A percentile compares a stretch with the other conserved stretches of the same genome.
Conservation (phyloP, 345 rosid genomes). For the Salix caprea region DNA sequence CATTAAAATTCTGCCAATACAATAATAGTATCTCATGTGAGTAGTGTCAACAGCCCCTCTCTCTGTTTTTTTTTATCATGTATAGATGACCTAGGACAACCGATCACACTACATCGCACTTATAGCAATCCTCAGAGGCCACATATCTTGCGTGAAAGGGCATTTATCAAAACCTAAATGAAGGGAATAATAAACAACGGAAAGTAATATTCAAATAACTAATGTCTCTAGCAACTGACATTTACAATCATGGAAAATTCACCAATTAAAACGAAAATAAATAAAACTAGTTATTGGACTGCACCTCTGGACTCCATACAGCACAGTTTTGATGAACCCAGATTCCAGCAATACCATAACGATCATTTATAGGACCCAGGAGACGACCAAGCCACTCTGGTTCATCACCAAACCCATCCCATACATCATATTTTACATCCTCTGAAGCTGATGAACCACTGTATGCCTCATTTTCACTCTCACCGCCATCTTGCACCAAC, state of each 20-base stretch:
- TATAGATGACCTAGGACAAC: background rate
- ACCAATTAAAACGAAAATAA: constrained; percentile 2
- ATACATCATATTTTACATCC: constrained; percentile 72
- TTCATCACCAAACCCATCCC: constrained; percentile 97
- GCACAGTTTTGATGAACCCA: constrained; percentile 99
- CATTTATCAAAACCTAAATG: background rate
- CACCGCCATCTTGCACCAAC: constrained; percentile 57
- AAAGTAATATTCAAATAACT: background rate
- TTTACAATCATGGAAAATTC: background rate
- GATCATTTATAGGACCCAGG: constrained; percentile 90
- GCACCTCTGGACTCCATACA: constrained; percentile 99
- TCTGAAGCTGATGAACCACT: constrained; percentile 84
- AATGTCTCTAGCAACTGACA: background rate
- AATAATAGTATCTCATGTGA: background rate
- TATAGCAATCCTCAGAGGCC: background rate
- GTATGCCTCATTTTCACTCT: constrained; percentile 71
- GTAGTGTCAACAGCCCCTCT: background rate
- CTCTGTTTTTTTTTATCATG: no score
- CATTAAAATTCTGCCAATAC: no score
- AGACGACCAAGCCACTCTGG: constrained; percentile 95
- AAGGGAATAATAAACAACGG: background rate
- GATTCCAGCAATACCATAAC: constrained; percentile 91
- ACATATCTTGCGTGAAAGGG: background rate
- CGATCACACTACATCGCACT: background rate
- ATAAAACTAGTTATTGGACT: constrained; percentile 10